Evolutionary conservation across 805 yeast genomes (phyloP).

Genomic region (Saccharomycopsis fermentans): DNA sequence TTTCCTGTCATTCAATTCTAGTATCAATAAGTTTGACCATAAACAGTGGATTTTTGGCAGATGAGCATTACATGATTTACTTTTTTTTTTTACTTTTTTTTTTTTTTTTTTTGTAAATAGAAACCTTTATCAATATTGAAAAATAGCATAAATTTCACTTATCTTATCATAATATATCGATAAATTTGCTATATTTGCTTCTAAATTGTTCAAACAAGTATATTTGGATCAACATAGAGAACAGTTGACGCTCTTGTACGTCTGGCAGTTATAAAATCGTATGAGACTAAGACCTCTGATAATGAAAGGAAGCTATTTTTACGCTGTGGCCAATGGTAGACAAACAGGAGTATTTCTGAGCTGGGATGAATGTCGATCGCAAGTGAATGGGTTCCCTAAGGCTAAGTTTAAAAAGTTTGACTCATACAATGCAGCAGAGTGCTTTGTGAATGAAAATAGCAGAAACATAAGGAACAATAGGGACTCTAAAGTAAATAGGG

Average conservation of each 20-base stretch:
- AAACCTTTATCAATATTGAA: too few species aligned
- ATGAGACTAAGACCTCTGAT: not conserved
- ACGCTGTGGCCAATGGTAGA: conserved; percentile 32
- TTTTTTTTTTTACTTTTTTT: too few species aligned
- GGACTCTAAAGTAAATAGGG: not conserved
- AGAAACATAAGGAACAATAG: not conserved
- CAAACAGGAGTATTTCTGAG: conserved; percentile 42
- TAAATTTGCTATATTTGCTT: too few species aligned
- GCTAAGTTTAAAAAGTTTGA: conserved; percentile 50
- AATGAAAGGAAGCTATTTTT: not conserved
- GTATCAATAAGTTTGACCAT: too few species aligned
- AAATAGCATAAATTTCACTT: too few species aligned
- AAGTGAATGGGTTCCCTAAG: conserved; percentile 46
- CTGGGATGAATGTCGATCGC: conserved; percentile 49
- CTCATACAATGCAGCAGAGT: conserved; percentile 37
- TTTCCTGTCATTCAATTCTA: too few species aligned
- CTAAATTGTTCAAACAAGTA: not conserved
- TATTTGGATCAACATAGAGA: not conserved
- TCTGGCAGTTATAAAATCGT: not conserved
- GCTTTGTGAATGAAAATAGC: conserved; percentile 25
- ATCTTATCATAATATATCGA: too few species aligned
- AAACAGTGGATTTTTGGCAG: too few species aligned
- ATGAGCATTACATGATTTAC: too few species aligned
- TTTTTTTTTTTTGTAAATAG: too few species aligned
- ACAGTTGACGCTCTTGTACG: not conserved